Base-by-base conservation (phyloP, 208 protist species). In the Histomonas meleagridis region DNA sequence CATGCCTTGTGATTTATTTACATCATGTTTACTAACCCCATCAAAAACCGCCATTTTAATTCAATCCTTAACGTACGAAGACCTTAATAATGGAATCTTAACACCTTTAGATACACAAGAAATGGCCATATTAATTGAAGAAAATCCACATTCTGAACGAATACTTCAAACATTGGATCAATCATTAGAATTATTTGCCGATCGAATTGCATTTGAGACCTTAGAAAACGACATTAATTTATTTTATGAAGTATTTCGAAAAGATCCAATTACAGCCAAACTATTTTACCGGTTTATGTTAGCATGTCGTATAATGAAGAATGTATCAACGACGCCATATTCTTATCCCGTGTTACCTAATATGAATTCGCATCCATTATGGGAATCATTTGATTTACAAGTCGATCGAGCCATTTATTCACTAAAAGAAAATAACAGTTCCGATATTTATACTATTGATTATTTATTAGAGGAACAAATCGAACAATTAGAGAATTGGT, bases 1-100 rank as follows among this genome's bases (percentile, higher is more conserved):
- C 5, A 7, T 81, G 1, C 70, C 70, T 51, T 81, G n/a, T 81
- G 70, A 81, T 51, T 81, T 81, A 51, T 81, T 81, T 81, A 81
- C 70, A 32, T 81, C 70, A 38, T 81, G 70, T 81, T 28, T 81
- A 23, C n/a, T 81, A 9, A 81, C 70, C 2, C 70, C 70, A 51
- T 18, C 70, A n/a, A 81, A 51, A 43, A 43, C 51, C 51, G 70
- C 70, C 12, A 1, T 81, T 21, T 23, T 81, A 21, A 46, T 32
- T 4, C n/a, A 81, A 51, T 51, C 35, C 10, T 10, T 51, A 81
- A 51, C 26, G 3, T 46, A 81, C 51, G 35, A 32, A n/a, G 40
- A 81, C 51, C 23, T 81, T 51, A 32, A 43, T n/a, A 38, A 43
- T 28, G 70, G 70, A 51, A 2, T 81, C n/a, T 81, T 81, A 51